phyloP scores from a whole-genome alignment of 83 land plant species.

The Thuja plicata region DNA sequence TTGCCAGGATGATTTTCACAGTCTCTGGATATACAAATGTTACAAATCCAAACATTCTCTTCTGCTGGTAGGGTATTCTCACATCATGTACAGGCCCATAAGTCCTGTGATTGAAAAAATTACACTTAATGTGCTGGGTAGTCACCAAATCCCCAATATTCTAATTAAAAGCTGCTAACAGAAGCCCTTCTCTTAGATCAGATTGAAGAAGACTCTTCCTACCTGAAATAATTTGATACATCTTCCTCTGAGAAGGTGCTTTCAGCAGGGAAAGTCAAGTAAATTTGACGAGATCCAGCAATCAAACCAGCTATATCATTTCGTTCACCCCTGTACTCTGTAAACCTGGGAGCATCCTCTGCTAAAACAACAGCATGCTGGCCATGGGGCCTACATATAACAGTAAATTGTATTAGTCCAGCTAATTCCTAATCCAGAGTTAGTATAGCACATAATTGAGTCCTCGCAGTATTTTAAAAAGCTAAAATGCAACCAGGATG shows the following conservation, averaged over 20 bases:
- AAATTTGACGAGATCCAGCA: slow-evolving; percentile 80
- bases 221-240: slow-evolving; percentile 87
- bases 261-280: slow-evolving; percentile 92
- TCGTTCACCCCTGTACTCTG: slow-evolving; percentile 49
- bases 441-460: background rate
- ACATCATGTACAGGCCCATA: slow-evolving; percentile 94
- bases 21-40: slow-evolving; percentile 82
- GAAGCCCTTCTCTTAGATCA: background rate
- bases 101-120: slow-evolving; percentile 35
- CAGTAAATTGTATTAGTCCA: background rate
- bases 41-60: slow-evolving; percentile 97
- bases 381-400: slow-evolving; percentile 83
- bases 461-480: background rate
- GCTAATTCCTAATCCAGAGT: background rate
- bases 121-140: background rate
- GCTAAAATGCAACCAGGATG: background rate
- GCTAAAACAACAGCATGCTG: slow-evolving; percentile 91
- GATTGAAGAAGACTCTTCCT: slow-evolving; percentile 10
- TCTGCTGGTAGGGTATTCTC: slow-evolving; percentile 87
- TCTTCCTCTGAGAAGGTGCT: slow-evolving; percentile 90
- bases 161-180: background rate
- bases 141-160: background rate
- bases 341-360: slow-evolving; percentile 80
- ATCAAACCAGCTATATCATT: slow-evolving; percentile 36
- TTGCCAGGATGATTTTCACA: slow-evolving; percentile 65